Evolutionary conservation across 2,329 filamentous ascomycete species (phyloP).

Genomic region (Fusarium azukiicola): DNA sequence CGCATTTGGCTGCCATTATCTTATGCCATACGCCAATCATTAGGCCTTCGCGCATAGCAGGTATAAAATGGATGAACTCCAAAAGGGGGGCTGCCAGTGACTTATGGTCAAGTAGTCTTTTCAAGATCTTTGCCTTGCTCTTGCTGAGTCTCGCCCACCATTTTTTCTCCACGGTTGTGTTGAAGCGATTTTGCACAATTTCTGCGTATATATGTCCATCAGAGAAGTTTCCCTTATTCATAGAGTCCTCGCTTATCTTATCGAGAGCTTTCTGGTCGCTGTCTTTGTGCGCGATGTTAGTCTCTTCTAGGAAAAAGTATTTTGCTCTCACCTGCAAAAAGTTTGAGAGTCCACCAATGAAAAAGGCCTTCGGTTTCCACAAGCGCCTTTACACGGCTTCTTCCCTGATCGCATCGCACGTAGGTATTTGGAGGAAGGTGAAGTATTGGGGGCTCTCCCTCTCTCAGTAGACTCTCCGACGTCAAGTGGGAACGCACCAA

Average conservation of each 20-base stretch:
- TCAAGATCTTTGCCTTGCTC: conserved; percentile 6
- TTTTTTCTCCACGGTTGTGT: neutral
- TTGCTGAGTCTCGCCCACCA: conserved; percentile 24
- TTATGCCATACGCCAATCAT: conserved; percentile 24
- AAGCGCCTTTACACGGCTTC: conserved; percentile 22
- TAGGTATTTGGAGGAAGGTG: conserved; percentile 18
- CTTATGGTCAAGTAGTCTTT: conserved; percentile 16
- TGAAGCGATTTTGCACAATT: conserved; percentile 1
- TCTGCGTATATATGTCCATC: conserved; percentile 20
- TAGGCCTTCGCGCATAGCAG: conserved; percentile 19
- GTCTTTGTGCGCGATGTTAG: neutral
- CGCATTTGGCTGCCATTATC: conserved; percentile 19
- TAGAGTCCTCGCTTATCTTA: conserved; percentile 9
- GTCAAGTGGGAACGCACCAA: conserved; percentile 2
- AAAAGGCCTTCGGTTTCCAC: conserved; percentile 13
- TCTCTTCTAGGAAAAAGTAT: conserved; percentile 11
- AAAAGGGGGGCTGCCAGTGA: conserved; percentile 3
- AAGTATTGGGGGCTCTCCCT: conserved; percentile 15
- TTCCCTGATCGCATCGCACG: conserved; percentile 18
- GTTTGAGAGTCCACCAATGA: conserved; percentile 28
- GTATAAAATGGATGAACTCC: conserved; percentile 12
- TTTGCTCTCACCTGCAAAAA: conserved; percentile 16
- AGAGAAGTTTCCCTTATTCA: conserved; percentile 20
- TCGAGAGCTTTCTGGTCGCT: neutral
- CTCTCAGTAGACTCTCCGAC: neutral